Base-by-base conservation (phyloP, 345 rosid species). In the Cardamine chenopodiifolia region DNA sequence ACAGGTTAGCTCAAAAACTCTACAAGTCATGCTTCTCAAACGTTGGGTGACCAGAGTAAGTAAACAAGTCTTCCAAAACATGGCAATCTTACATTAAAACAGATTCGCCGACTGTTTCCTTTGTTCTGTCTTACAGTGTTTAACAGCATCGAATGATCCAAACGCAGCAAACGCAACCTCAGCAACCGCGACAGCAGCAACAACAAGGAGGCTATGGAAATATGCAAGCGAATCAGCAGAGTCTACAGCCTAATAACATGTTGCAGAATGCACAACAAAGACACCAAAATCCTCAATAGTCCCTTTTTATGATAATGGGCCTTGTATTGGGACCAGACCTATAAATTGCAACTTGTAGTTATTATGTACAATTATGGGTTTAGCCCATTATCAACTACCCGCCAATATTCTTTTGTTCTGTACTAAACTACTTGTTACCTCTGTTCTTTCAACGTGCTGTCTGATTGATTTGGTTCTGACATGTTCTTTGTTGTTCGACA, bases 11-110 rank as follows among this genome's bases (percentile, higher is more conserved):
- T n/a, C n/a, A n/a, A n/a, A n/a, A n/a, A n/a, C n/a, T n/a, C n/a
- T n/a, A n/a, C n/a, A n/a, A n/a, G 75, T 58, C 97, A 85, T 65
- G 67, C 90, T 45, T 84, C 97, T 35, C 93, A 90, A 74, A 82
- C 87, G 53, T 82, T 87, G 75, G 89, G 77, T 53, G 97, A 95
- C 71, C 97, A 88, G 68, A 86, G 96, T 89, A 90, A 35, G 86
- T 60, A 55, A 37, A 76, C 1, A 65, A 69, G 11, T 50, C 45
- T 17, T 62, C 3, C 25, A 17, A 18, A 54, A 45, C 60, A 76
- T 35, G 14, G 9, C 18, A 15, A 32, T 6, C 26, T 48, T 37
- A 29, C 26, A 12, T 4, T 32, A 48, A 37, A 56, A 31, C 62
- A 3, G 9, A 45, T 34, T 31, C 28, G 0, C 45, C 39, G 2